These are phyloP conservation scores for Phaeodactylum tricornutum DNA, from an alignment of 108 stramenopile species.

Conservation along the genomic window DNA sequence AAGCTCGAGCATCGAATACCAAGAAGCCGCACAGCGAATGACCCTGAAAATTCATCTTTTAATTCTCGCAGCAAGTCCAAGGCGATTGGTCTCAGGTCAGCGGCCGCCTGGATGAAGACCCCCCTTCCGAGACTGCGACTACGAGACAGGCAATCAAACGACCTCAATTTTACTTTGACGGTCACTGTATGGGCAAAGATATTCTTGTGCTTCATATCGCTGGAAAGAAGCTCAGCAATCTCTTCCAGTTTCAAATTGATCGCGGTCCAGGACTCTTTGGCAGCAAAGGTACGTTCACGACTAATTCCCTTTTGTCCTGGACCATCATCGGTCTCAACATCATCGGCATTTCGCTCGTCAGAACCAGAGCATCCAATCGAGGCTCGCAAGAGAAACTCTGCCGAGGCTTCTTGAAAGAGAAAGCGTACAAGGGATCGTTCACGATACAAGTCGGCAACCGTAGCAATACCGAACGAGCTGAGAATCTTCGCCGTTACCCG, in stretches of 20 bases:
- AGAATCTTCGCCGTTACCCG: constrained; percentile 87
- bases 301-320: constrained; percentile 75
- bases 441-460: constrained; percentile 72
- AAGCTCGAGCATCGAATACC: constrained; percentile 78
- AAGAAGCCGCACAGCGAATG: constrained; percentile 60
- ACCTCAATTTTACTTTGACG: constrained; percentile 73
- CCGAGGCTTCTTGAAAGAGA: constrained; percentile 53
- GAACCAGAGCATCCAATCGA: constrained; percentile 51
- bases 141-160: constrained; percentile 50
- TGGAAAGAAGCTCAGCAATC: constrained; percentile 43
- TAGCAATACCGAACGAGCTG: constrained; percentile 52
- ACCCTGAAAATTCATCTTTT: constrained; percentile 10
- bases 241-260: constrained; percentile 51
- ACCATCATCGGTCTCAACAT: constrained; percentile 10
- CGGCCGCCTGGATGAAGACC: constrained; percentile 19
- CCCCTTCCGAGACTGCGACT: constrained; percentile 16
- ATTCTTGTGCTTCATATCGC: constrained; percentile 48
- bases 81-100: constrained; percentile 35
- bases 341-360: constrained; percentile 9
- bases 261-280: constrained; percentile 37
- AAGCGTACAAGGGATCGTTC: constrained; percentile 48
- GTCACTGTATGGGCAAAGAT: constrained; percentile 62
- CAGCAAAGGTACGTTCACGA: constrained; percentile 83
- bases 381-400: constrained; percentile 59
- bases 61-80: constrained; percentile 36